Evolutionary conservation across 2,329 filamentous ascomycete genomes (phyloP).

Genomic region (Cladophialophora immunda): DNA sequence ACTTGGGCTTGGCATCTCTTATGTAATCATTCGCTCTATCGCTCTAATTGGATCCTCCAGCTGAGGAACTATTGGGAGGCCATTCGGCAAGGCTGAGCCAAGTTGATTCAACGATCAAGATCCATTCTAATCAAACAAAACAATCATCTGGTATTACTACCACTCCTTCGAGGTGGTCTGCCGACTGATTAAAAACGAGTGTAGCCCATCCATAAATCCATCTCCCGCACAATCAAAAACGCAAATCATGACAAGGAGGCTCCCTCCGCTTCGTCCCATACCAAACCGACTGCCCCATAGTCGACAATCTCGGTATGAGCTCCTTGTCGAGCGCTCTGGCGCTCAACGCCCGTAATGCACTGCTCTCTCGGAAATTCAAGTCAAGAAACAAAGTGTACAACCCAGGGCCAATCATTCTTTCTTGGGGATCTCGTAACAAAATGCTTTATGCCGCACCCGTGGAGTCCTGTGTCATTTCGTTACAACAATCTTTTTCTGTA

Average conservation of each 20-base stretch:
- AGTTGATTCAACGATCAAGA: background rate
- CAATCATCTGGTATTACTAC: slow-evolving; percentile 25
- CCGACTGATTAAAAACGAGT: slow-evolving; percentile 37
- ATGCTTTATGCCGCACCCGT: slow-evolving; percentile 38
- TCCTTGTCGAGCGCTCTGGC: slow-evolving; percentile 18
- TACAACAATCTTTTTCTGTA: slow-evolving; percentile 41
- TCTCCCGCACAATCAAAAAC: slow-evolving; percentile 23
- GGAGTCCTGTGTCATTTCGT: slow-evolving; percentile 37
- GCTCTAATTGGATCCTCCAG: background rate
- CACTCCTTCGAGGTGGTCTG: slow-evolving; percentile 21
- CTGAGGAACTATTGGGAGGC: background rate
- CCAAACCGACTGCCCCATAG: slow-evolving; percentile 21
- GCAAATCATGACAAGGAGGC: slow-evolving; percentile 26
- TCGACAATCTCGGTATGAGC: slow-evolving; percentile 13
- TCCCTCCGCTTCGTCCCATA: slow-evolving; percentile 25
- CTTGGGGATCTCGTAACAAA: slow-evolving; percentile 32
- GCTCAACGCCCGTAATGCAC: slow-evolving; percentile 28
- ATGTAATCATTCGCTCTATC: slow-evolving; percentile 12
- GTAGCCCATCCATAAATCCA: slow-evolving; percentile 28
- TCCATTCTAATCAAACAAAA: slow-evolving; percentile 7
- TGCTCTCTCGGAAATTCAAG: slow-evolving; percentile 21
- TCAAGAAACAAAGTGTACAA: slow-evolving; percentile 35
- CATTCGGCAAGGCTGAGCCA: slow-evolving; percentile 2
- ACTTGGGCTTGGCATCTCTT: slow-evolving; percentile 22
- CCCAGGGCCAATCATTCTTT: slow-evolving; percentile 36